Base-by-base conservation (phyloP, 148 eudicot genomes). In the Arctostaphylos glauca region DNA sequence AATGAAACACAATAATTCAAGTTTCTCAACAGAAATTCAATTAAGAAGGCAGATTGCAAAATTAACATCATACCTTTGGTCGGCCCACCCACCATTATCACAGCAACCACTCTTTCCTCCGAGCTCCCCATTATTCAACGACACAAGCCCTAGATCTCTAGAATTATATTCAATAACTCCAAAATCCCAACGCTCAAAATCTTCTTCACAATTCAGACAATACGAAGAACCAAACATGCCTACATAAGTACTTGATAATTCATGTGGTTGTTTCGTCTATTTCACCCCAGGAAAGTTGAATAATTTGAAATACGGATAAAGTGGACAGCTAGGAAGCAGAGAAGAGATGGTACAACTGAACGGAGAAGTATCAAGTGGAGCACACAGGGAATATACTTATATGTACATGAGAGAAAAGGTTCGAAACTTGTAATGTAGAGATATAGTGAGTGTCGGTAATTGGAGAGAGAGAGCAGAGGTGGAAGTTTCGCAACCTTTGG, bases 51-150 rank as follows among this genome's bases (percentile, higher is more conserved):
- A 70, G 18, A 31, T 10, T 31, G 14, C 48, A 50, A 47, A 76
- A 25, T 25, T 44, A 55, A 76, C 49, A 53, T 5, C 73, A 54
- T 89, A 95, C 98, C 97, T 95, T 95, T 93, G 43, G 98, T 93
- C 66, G 97, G 98, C 3, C 98, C 98, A 84, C 98, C 97, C 77
- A 95, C 97, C 97, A 95, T 93, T 90, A 95, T 95, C 89, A 95
- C 98, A 81, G 98, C 98, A 76, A 93, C 97, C 72, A 90, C 95
- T 86, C 84, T 91, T 84, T 93, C 94, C 81, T 90, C 94, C 50
- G 95, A 86, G 85, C 90, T 90, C 68, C 89, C 92, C 97, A 95
- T 95, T 83, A 49, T 46, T 85, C 74, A 78, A 62, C 53, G 41
- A 71, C 80, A 79, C 80, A 73, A 83, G 78, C 75, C 67, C 79